phyloP scores from a whole-genome alignment of 352 stramenopile genomes.

The Phytophthora tubulina region DNA sequence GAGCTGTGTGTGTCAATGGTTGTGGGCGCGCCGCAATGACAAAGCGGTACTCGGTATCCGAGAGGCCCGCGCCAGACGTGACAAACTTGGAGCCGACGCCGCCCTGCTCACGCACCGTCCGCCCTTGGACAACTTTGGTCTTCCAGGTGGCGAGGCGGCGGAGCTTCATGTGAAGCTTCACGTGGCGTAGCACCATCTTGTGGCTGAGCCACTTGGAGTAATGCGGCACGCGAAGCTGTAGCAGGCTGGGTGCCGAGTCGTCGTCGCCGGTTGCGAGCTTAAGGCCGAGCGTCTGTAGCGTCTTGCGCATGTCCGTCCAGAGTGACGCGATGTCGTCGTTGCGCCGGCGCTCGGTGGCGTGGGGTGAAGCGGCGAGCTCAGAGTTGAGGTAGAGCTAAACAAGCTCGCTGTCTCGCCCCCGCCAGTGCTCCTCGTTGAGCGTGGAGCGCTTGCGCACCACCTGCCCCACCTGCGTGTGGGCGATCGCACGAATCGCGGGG shows the following conservation, averaged over 20 bases:
- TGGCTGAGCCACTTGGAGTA: constrained; percentile 4
- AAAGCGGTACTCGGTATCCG: too few relatives aligned
- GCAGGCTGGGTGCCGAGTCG: too few relatives aligned
- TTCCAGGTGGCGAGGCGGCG: background rate
- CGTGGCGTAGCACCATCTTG: constrained; percentile 10
- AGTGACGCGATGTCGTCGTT: constrained; percentile 16
- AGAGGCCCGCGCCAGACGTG: background rate
- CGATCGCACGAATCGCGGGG: background rate
- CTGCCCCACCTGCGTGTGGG: constrained; percentile 8
- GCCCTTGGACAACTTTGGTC: too few relatives aligned
- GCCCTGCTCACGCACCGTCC: constrained; percentile 1
- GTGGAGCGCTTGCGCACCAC: constrained; percentile 19
- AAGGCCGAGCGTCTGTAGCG: background rate
- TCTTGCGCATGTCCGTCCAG: constrained; percentile 22
- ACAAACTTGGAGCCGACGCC: constrained; percentile 3
- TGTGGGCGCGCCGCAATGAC: too few relatives aligned
- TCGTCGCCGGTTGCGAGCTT: background rate
- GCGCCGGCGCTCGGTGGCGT: background rate
- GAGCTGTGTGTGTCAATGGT: too few relatives aligned
- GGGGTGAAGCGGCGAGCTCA: constrained; percentile 9
- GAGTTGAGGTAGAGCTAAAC: constrained; percentile 13
- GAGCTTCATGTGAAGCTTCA: constrained; percentile 16
- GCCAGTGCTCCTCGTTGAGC: constrained; percentile 24
- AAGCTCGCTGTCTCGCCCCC: background rate
- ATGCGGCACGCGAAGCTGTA: background rate